Conservation (phyloP, 2,329 filamentous ascomycete species). For the Ascochyta clinopodiicola region DNA sequence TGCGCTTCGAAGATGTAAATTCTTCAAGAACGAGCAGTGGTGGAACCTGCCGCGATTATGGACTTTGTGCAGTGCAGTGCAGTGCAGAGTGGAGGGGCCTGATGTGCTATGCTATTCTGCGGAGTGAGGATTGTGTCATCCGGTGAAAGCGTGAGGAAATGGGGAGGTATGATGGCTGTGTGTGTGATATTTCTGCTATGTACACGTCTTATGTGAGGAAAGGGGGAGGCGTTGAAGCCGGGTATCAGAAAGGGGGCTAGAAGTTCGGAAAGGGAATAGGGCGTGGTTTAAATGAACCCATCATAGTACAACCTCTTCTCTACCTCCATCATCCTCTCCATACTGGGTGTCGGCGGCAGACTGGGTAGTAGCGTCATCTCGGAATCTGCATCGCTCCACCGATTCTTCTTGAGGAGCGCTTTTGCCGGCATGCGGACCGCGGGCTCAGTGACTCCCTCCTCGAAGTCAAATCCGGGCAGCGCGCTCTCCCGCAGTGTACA, state of each 20-base stretch:
- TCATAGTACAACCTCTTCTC: slow-evolving; percentile 4
- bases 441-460: background rate
- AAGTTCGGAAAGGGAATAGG: background rate
- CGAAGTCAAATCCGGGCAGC: slow-evolving; percentile 9
- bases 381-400: slow-evolving; percentile 6
- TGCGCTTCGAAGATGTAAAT: too few relatives aligned
- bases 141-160: too few relatives aligned
- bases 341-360: background rate
- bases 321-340: slow-evolving; percentile 2
- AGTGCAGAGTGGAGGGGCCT: too few relatives aligned
- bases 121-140: too few relatives aligned
- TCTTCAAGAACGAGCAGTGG: too few relatives aligned
- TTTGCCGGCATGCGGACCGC: background rate
- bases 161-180: too few relatives aligned
- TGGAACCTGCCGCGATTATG: too few relatives aligned
- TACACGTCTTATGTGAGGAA: background rate
- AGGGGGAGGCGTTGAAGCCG: background rate
- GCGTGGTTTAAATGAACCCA: background rate
- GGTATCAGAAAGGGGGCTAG: background rate
- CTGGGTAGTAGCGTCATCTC: slow-evolving; percentile 4
- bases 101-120: too few relatives aligned
- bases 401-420: slow-evolving; percentile 1
- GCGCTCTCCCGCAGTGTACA: background rate
- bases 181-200: too few relatives aligned
- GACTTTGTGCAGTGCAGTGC: too few relatives aligned